Percentiles rank a stretch among this genome's conserved stretches.
These are phyloP conservation scores for Pseudohyphozyma bogoriensis DNA, from an alignment of 768 basidiomycete genomes.

Conservation along the genomic window DNA sequence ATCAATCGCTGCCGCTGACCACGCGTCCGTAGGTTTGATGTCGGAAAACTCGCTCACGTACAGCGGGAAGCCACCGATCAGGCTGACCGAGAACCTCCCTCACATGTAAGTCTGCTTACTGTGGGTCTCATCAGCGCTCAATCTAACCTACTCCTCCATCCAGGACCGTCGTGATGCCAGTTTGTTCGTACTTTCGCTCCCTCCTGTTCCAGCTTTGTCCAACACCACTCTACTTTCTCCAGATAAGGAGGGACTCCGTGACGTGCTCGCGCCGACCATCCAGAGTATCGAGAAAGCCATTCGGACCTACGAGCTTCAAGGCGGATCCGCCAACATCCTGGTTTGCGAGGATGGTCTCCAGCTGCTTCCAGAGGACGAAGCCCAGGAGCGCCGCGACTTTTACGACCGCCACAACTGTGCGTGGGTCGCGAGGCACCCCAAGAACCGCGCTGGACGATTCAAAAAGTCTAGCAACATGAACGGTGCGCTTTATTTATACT, in stretches of 20 bases:
- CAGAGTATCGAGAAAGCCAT: constrained; percentile 22
- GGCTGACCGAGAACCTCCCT: constrained; percentile 1
- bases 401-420: constrained; percentile 63
- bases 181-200: no score
- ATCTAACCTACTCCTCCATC: no score
- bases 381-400: constrained; percentile 56
- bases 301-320: constrained; percentile 59
- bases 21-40: no score
- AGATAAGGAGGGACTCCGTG: constrained; percentile 33
- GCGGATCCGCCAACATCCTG: constrained; percentile 63
- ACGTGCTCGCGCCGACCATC: constrained; percentile 31
- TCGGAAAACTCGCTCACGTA: no score
- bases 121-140: no score
- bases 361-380: constrained; percentile 52
- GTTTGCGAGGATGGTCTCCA: constrained; percentile 78
- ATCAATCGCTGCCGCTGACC: no score
- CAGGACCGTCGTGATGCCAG: constrained; percentile 25
- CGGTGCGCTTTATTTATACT: no score
- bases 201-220: no score
- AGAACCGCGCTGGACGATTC: constrained; percentile 65
- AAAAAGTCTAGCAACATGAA: constrained; percentile 94
- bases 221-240: no score
- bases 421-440: constrained; percentile 69
- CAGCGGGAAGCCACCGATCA: not conserved
- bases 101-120: no score